Base-by-base conservation (phyloP, 768 basidiomycete species). In the Termitomyces bulborhizus region DNA sequence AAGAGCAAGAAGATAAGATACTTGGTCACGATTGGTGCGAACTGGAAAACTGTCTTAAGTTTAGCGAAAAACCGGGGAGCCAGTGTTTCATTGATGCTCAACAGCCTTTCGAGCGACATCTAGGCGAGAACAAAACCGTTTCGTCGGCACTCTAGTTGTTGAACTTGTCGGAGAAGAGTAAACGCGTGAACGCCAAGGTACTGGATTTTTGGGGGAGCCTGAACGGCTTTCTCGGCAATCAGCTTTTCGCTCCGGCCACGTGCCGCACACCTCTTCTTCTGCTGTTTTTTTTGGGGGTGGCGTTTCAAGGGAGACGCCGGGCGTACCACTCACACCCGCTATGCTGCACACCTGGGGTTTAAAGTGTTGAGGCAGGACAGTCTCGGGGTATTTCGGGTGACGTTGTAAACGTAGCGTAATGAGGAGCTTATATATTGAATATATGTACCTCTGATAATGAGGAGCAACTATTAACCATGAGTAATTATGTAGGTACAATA, bases 1-100 rank as follows among this genome's bases (percentile, higher is more conserved):
- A 88, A 69, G 0, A 88, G 53, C 18, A 83, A 34, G 40, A 63
- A 59, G n/a, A 78, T 51, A 39, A 80, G 49, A 57, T 71, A 73
- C 66, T 80, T 85, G 2, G 60, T 56, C 3, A 63, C 37, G 3
- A 58, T 58, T 6, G 66, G 64, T 26, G 60, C 34, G 6, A 53
- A 37, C n/a, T 53, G 61, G 11, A 60, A 15, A 11, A 61, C 29
- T 8, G 45, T 45, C 0, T 18, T 39, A 26, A 56, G 39, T 36
- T 60, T 60, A 15, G 48, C 39, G 16, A 54, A 48, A 9, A 60
- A n/a, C 18, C 52, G 4, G 9, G 58, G 56, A 15, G 36, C 36
- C 4, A 62, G 37, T 3, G 31, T 15, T 16, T 12, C 36, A 15
- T n/a, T 16, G 27, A 54, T 29, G 46, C 40, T 49, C 0, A 48